Evolutionary conservation across 495 filamentous ascomycete species (phyloP).

Genomic region (Corynascus novoguineensis): DNA sequence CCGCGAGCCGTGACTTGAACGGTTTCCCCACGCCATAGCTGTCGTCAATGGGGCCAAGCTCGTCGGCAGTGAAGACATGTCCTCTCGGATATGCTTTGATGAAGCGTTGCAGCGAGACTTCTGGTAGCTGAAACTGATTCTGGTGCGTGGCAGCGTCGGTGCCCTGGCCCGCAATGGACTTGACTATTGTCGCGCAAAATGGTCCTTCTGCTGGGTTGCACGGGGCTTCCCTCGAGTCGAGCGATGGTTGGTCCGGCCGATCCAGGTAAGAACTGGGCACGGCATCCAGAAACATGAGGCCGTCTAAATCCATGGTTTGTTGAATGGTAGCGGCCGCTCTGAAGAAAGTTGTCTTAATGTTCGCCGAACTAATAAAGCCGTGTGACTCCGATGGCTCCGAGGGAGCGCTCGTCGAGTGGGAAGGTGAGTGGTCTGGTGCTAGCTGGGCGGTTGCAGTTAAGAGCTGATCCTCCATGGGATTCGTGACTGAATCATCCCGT

Average conservation of each 20-base stretch:
- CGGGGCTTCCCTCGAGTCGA: background rate
- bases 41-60: slow-evolving; percentile 35
- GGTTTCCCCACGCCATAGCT: slow-evolving; percentile 17
- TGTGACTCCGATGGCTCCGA: background rate
- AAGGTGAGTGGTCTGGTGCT: background rate
- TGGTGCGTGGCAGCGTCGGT: slow-evolving; percentile 8
- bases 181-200: slow-evolving; percentile 24
- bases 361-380: slow-evolving; percentile 30
- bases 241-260: slow-evolving; percentile 8
- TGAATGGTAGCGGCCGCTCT: slow-evolving; percentile 44
- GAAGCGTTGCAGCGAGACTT: slow-evolving; percentile 32
- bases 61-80: slow-evolving; percentile 39
- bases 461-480: slow-evolving; percentile 19
- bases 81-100: slow-evolving; percentile 36
- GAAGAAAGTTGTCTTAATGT: slow-evolving; percentile 35
- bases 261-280: slow-evolving; percentile 30
- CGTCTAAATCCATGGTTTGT: slow-evolving; percentile 45
- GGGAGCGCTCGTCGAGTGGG: background rate
- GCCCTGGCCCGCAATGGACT: slow-evolving; percentile 13
- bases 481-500: slow-evolving; percentile 7
- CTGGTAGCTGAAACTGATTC: slow-evolving; percentile 27
- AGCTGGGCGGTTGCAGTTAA: background rate
- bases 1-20: slow-evolving; percentile 5
- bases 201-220: slow-evolving; percentile 12
- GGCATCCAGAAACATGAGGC: slow-evolving; percentile 46